Conservation (phyloP, 768 basidiomycete genomes). For the Flagelloscypha sp. region DNA sequence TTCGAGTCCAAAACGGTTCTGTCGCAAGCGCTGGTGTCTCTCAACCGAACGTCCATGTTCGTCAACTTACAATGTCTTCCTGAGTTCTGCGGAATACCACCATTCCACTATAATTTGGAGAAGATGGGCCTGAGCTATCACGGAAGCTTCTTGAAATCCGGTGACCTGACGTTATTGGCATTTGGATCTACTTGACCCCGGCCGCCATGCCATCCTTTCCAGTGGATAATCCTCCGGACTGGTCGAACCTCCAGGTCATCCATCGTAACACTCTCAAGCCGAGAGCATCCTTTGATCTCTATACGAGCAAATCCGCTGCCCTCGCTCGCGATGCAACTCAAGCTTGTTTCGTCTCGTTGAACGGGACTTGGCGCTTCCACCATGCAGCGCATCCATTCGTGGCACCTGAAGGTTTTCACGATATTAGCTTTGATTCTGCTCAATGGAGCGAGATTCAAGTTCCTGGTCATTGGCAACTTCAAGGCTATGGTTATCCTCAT, state of each 20-base stretch:
- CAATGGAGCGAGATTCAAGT: slow-evolving; percentile 5
- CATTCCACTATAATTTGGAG: too few species aligned
- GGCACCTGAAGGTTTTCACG: not conserved
- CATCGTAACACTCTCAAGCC: slow-evolving; percentile 5
- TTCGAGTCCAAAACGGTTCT: not conserved
- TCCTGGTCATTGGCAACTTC: slow-evolving; percentile 9
- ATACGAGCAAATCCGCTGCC: slow-evolving; percentile 3
- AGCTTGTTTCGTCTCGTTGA: slow-evolving; percentile 4
- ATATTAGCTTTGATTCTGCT: slow-evolving; percentile 1
- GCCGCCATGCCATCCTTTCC: too few species aligned
- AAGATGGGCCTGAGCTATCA: too few species aligned
- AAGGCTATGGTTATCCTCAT: slow-evolving; percentile 7
- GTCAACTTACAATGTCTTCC: too few species aligned
- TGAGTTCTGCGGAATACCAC: too few species aligned
- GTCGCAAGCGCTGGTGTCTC: too few species aligned
- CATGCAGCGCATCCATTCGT: slow-evolving; percentile 3
- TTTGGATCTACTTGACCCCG: too few species aligned
- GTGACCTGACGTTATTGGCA: too few species aligned
- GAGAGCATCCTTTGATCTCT: slow-evolving; percentile 5
- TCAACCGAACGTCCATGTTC: too few species aligned
- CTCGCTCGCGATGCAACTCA: not conserved
- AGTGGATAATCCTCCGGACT: slow-evolving; percentile 2
- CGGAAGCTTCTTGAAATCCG: too few species aligned
- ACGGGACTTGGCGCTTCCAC: slow-evolving; percentile 7
- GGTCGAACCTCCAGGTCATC: slow-evolving; percentile 5